These are phyloP conservation scores for Neonectria sp. DNA, from an alignment of 2,329 filamentous ascomycete genomes.

Conservation along the genomic window DNA sequence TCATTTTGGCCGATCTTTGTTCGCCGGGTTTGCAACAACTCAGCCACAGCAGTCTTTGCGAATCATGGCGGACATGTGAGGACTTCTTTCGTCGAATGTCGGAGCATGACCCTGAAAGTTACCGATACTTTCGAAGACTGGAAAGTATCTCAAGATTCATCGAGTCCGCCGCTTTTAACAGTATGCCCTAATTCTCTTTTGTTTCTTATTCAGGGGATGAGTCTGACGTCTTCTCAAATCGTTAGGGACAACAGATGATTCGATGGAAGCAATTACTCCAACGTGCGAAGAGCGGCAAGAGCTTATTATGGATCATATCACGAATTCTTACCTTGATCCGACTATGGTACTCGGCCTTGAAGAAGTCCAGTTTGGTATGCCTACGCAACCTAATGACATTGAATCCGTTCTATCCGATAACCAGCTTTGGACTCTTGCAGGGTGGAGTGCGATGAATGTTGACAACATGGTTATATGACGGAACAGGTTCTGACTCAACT, in stretches of 20 bases:
- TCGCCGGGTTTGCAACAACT: not conserved
- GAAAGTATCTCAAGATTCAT: not conserved
- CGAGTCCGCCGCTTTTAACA: not conserved
- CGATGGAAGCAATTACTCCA: not conserved
- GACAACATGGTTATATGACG: not conserved
- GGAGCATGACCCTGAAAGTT: not conserved
- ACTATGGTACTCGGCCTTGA: not conserved
- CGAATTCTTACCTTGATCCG: not conserved
- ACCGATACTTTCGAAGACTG: not conserved
- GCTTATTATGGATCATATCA: not conserved
- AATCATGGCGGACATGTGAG: not conserved
- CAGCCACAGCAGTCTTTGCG: not conserved
- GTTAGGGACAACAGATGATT: not conserved
- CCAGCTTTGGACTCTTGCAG: not conserved
- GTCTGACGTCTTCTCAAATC: not conserved
- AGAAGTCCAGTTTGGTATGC: not conserved
- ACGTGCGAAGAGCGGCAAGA: not conserved
- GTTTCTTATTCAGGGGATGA: not conserved
- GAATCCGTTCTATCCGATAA: not conserved
- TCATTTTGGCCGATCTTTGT: not conserved
- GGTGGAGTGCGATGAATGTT: not conserved
- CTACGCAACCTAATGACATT: not conserved
- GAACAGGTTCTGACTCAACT: not conserved
- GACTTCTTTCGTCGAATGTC: not conserved
- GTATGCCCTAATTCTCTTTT: not conserved